Percentiles rank a stretch among this genome's conserved stretches.
Conservation (phyloP, 148 eudicot genomes). For the Rhododendron molle region DNA sequence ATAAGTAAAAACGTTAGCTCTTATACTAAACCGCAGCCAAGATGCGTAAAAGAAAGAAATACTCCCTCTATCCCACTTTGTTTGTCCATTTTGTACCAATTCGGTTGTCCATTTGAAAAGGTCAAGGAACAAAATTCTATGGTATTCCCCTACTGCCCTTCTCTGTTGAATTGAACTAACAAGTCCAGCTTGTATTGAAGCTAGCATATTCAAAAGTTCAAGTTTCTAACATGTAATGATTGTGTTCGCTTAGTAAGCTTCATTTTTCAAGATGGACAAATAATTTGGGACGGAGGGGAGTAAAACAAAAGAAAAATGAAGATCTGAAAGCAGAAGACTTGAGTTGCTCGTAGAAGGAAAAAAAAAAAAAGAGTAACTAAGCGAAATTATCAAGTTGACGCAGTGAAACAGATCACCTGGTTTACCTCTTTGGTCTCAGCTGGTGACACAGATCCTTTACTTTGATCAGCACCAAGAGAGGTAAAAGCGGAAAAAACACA, state of each 20-base stretch:
- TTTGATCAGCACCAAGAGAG: conserved; percentile 17
- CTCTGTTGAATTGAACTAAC: not conserved
- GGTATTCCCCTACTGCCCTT: not conserved
- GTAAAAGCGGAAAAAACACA: conserved; percentile 44
- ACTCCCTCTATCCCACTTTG: not conserved
- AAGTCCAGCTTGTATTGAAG: not conserved
- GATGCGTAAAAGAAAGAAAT: not conserved
- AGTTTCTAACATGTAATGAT: not conserved
- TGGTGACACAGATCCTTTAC: conserved; percentile 22
- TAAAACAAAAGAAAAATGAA: not conserved
- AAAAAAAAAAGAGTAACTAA: not conserved
- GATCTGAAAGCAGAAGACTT: not conserved
- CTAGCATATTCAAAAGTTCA: not conserved
- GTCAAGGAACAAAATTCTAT: not conserved
- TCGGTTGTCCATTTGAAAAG: not conserved
- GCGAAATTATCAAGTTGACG: not conserved
- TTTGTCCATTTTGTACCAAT: not conserved
- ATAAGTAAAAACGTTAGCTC: not conserved
- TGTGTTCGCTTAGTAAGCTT: too few relatives aligned
- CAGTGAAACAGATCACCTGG: not conserved
- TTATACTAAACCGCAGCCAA: not conserved
- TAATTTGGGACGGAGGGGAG: not conserved
- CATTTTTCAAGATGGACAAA: not conserved
- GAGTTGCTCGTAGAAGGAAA: not conserved
- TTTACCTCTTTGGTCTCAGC: conserved; percentile 28